Conservation (phyloP, 768 basidiomycete genomes). For the Termitomyces sp. region DNA sequence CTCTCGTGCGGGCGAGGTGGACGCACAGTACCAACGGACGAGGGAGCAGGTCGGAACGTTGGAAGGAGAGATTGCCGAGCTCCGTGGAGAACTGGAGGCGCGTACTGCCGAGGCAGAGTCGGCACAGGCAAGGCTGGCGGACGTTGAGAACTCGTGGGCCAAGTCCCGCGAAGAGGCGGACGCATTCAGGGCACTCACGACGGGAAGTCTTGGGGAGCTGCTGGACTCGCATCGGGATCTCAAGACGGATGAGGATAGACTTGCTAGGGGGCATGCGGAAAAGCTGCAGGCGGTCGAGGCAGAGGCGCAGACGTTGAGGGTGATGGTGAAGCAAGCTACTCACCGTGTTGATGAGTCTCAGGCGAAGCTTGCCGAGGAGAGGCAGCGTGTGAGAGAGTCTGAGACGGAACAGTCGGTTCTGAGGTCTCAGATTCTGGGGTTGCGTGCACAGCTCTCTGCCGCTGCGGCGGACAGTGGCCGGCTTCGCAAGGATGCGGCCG, state of each 20-base stretch:
- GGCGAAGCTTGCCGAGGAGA: conserved; percentile 60
- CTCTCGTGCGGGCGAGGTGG: conserved; percentile 72
- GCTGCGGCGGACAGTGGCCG: conserved; percentile 65
- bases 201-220: conserved; percentile 78
- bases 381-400: conserved; percentile 53
- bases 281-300: conserved; percentile 75
- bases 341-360: conserved; percentile 68
- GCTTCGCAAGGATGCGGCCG: conserved; percentile 61
- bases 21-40: conserved; percentile 64
- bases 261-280: conserved; percentile 71
- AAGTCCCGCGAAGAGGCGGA: conserved; percentile 94
- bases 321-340: conserved; percentile 74
- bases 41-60: conserved; percentile 63
- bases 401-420: conserved; percentile 61
- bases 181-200: conserved; percentile 80
- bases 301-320: conserved; percentile 69
- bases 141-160: conserved; percentile 87
- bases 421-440: conserved; percentile 65
- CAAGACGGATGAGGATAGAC: conserved; percentile 76
- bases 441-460: conserved; percentile 68
- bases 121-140: conserved; percentile 56
- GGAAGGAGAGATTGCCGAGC: conserved; percentile 72
- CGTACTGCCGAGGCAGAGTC: conserved; percentile 70
- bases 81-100: conserved; percentile 77
- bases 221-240: conserved; percentile 85